phyloP scores from a whole-genome alignment of 305 asterid genomes.

The Withania somnifera region DNA sequence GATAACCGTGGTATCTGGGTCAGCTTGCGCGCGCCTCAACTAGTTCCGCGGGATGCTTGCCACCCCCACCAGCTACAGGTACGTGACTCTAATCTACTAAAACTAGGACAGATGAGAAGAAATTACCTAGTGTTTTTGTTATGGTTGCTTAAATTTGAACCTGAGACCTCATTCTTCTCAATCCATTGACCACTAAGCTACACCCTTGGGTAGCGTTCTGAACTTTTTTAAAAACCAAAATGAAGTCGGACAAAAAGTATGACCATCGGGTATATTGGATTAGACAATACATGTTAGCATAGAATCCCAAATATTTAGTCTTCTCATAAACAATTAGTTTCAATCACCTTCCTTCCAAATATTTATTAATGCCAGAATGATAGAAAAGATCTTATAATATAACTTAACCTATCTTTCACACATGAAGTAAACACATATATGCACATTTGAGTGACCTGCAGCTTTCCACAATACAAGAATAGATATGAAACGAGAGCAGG shows the following conservation, averaged over 20 bases:
- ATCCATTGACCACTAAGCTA: too few species aligned
- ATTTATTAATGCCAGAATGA: neutral
- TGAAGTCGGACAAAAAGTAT: neutral
- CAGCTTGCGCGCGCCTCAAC: too few species aligned
- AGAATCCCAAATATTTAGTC: neutral
- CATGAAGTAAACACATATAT: neutral
- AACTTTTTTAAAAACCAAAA: neutral
- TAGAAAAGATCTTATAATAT: neutral
- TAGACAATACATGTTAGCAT: neutral
- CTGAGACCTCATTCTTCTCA: too few species aligned
- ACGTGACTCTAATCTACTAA: too few species aligned
- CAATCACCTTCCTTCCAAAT: neutral
- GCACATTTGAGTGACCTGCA: neutral
- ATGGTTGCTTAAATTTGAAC: too few species aligned
- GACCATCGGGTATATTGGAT: neutral
- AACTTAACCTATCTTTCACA: neutral
- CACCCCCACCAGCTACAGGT: too few species aligned
- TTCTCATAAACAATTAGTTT: neutral
- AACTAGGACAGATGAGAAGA: too few species aligned
- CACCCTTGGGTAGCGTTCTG: too few species aligned
- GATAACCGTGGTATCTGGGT: too few species aligned
- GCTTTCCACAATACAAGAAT: neutral
- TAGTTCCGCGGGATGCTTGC: too few species aligned
- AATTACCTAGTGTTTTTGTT: too few species aligned
- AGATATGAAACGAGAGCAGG: neutral